Conservation (phyloP, 192 early-diverging fungal genomes). For the Spinellus fusiger region DNA sequence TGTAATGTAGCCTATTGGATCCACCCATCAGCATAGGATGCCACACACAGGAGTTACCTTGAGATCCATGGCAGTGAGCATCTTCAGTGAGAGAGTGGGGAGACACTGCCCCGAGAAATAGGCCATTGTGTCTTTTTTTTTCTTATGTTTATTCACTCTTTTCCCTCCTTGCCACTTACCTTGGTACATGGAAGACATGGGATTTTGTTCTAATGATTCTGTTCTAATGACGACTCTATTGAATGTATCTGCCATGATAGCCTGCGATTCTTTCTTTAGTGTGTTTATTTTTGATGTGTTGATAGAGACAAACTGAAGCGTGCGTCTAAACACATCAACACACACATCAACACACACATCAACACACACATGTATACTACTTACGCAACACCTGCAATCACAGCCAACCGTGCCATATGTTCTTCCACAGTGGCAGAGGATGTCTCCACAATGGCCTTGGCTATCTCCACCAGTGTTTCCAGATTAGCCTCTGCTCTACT, state of each 20-base stretch:
- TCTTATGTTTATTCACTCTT: too few relatives aligned
- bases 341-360: neutral
- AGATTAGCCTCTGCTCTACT: slow-evolving; percentile 11
- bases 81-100: neutral
- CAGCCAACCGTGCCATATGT: slow-evolving; percentile 4
- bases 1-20: neutral
- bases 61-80: neutral
- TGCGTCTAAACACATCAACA: slow-evolving; percentile 11
- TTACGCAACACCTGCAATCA: slow-evolving; percentile 24
- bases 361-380: neutral
- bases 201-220: neutral
- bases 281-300: slow-evolving; percentile 9
- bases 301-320: slow-evolving; percentile 20
- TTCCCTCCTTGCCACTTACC: too few relatives aligned
- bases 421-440: neutral
- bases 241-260: slow-evolving; percentile 2
- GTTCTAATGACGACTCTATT: neutral
- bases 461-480: slow-evolving; percentile 2
- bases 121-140: slow-evolving; percentile 3
- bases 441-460: neutral
- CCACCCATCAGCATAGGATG: too few relatives aligned
- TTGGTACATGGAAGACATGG: too few relatives aligned
- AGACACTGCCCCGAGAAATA: slow-evolving; percentile 25
- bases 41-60: too few relatives aligned
- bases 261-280: neutral